Evolutionary conservation across 345 rosid genomes (phyloP), one percentile per base, ranked within the genome.

Genomic region (Lumnitzera racemosa): DNA sequence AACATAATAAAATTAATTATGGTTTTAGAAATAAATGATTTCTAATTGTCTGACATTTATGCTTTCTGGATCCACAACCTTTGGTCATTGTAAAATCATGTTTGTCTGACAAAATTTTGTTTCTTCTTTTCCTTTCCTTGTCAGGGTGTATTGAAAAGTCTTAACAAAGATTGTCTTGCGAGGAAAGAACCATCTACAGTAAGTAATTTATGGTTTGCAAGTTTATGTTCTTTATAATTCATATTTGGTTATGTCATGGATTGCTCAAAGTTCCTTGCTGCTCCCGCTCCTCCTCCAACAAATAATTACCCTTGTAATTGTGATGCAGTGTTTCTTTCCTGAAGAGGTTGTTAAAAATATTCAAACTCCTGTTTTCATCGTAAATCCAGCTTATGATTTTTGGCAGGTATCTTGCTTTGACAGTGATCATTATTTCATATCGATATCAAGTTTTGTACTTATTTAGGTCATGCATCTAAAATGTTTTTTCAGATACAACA

Each of bases 341-440:
- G 78, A 59, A 51, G 81, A 87, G 53, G 72, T 89, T 59, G 49
- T 83, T n/a, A 78, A 80, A 72, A 73, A 74, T 60, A 72, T 77
- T 53, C 78, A 24, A 69, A 92, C 88, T n/a, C 90, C 96, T 0
- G 53, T 89, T 24, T 89, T 92, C 76, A 61, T 92, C 53, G 81
- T 89, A 77, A 82, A 92, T 36, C 79, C 97, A 55, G 89, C 96
- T 60, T 89, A 89, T 67, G 98, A 92, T 67, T 85, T 64, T 74
- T 92, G 98, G 98, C 98, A 92, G 91, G 98, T 92, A 71, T 70
- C 58, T 43, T 59, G 59, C 49, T 16, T 49, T 16, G 43, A 1
- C 1, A 9, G 43, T 36, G 43, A 9, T 36, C 10, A 9, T 36
- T 36, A 5, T 7, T 6, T 36, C 55, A 24, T 27, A 49, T 47